phyloP scores from a whole-genome alignment of 306 rosid genomes.

The Dryas octopetala region DNA sequence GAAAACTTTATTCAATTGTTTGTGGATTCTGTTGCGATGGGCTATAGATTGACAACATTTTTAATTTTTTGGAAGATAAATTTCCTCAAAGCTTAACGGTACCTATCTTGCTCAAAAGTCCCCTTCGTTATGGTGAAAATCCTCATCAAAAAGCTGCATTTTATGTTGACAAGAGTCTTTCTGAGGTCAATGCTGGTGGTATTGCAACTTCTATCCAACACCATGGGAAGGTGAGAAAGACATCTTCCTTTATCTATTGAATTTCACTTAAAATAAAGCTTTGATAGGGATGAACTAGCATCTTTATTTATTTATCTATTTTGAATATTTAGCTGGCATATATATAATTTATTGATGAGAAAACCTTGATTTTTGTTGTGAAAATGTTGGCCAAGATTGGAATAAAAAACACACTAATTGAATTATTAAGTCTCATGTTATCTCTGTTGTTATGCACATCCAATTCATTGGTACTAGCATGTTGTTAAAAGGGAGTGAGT shows the following conservation, averaged over 20 bases:
- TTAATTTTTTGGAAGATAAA: conserved; percentile 50
- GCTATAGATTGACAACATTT: conserved; percentile 23
- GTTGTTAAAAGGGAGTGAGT: neutral
- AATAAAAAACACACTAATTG: neutral
- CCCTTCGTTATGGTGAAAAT: conserved; percentile 93
- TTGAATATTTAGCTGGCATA: neutral
- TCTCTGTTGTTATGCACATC: neutral
- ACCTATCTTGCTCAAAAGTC: conserved; percentile 63
- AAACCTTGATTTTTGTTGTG: neutral
- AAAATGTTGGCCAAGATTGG: neutral
- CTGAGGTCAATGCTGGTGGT: conserved; percentile 84
- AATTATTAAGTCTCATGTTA: neutral
- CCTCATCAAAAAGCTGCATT: conserved; percentile 91
- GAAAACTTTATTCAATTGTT: neutral
- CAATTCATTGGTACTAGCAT: neutral
- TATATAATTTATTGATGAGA: neutral
- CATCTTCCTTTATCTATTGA: neutral
- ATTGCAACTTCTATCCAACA: conserved; percentile 91
- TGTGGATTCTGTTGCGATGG: neutral
- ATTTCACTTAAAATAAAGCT: neutral
- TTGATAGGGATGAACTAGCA: neutral
- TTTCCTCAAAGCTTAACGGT: conserved; percentile 79
- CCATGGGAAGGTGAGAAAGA: conserved; percentile 74
- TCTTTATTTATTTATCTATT: neutral
- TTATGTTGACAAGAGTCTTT: conserved; percentile 75